These are phyloP conservation scores for Theobroma grandiflorum DNA, from an alignment of 441 rosid genomes.

Conservation along the genomic window DNA sequence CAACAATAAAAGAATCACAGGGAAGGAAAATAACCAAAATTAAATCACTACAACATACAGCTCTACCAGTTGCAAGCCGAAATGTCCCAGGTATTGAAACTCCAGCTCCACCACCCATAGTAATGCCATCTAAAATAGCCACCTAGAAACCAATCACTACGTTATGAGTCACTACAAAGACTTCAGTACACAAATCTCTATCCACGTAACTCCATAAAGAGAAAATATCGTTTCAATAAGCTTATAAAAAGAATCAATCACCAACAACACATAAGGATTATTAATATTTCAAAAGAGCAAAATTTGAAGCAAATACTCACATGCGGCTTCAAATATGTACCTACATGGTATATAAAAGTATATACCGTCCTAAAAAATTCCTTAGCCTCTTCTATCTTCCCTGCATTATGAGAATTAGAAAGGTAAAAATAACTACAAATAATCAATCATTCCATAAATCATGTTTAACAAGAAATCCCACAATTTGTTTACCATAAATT, in stretches of 20 bases:
- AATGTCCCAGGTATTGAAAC: conserved; percentile 94
- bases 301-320: conserved; percentile 49
- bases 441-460: conserved; percentile 12
- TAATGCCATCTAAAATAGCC: conserved; percentile 83
- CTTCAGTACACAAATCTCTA: neutral
- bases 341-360: conserved; percentile 60
- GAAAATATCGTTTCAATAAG: neutral
- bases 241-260: conserved; percentile 16
- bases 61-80: conserved; percentile 81
- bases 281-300: neutral
- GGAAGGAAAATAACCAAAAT: neutral
- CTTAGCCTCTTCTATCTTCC: conserved; percentile 67
- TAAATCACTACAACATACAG: conserved; percentile 54
- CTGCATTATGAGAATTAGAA: conserved; percentile 50
- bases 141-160: conserved; percentile 53
- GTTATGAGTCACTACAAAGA: neutral
- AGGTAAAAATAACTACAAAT: conserved; percentile 4
- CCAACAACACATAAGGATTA: neutral
- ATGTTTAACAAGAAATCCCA: neutral
- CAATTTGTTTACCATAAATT: neutral
- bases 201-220: neutral
- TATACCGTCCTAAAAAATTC: conserved; percentile 68
- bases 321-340: conserved; percentile 78
- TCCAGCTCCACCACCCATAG: conserved; percentile 98
- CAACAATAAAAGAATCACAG: neutral